Conservation (phyloP, 345 rosid genomes). For the Kernera saxatilis region DNA sequence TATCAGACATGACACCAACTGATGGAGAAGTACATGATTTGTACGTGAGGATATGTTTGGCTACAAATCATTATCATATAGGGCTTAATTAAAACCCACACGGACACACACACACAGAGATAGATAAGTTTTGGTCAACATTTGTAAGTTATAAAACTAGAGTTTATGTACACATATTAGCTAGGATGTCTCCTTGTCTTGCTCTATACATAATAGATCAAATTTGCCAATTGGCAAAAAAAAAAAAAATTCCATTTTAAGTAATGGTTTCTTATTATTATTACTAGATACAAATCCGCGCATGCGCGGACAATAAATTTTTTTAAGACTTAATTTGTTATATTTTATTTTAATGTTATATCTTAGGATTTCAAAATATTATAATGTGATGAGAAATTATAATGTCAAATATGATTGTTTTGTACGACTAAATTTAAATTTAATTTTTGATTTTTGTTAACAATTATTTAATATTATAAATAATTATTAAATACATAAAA, state of each 20-base stretch:
- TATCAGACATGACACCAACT: constrained; percentile 9
- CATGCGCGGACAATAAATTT: too few species aligned
- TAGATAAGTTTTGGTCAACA: neutral
- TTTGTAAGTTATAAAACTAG: neutral
- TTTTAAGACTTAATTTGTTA: too few species aligned
- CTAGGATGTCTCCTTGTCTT: neutral
- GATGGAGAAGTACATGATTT: constrained; percentile 7
- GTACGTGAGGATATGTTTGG: constrained; percentile 9
- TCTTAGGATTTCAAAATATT: too few species aligned
- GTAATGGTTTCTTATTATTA: neutral
- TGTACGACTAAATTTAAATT: too few species aligned
- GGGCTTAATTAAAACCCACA: neutral
- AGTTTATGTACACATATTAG: neutral
- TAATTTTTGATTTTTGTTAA: too few species aligned
- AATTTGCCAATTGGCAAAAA: neutral
- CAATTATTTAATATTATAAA: too few species aligned
- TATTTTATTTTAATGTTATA: too few species aligned
- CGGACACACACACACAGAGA: neutral
- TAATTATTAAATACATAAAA: too few species aligned
- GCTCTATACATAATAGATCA: neutral
- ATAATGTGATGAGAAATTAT: too few species aligned
- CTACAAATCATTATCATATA: constrained; percentile 6
- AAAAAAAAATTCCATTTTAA: neutral
- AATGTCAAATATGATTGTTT: too few species aligned
- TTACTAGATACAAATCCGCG: too few species aligned